Evolutionary conservation across 495 filamentous ascomycete species (phyloP).

Genomic region (Aspergillus nanangensis): DNA sequence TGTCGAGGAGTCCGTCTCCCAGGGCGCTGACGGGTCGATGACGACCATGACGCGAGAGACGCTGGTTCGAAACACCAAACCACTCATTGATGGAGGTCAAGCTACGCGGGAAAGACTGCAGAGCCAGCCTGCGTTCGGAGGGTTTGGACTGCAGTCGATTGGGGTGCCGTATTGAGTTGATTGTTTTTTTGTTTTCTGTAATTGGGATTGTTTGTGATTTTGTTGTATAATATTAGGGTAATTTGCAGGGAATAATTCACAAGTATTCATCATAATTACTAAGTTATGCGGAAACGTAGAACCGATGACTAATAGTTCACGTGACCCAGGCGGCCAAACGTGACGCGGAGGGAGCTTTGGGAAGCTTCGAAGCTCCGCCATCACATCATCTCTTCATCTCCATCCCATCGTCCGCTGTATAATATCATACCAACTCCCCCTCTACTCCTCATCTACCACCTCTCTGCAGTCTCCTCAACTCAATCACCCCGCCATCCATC

Average conservation of each 20-base stretch:
- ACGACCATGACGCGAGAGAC: neutral
- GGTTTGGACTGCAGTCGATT: neutral
- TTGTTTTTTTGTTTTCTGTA: neutral
- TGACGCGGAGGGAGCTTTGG: slow-evolving; percentile 41
- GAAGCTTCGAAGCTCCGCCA: slow-evolving; percentile 28
- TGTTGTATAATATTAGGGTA: neutral
- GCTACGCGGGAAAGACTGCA: neutral
- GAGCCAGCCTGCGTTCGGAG: neutral
- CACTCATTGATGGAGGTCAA: neutral
- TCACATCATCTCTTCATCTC: slow-evolving; percentile 13
- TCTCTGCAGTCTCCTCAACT: neutral
- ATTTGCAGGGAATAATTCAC: neutral
- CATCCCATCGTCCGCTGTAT: slow-evolving; percentile 4
- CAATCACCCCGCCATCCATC: slow-evolving; percentile 1
- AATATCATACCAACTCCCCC: neutral
- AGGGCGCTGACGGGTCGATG: neutral
- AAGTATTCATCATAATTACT: no score
- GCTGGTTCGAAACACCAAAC: neutral
- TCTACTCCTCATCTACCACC: neutral
- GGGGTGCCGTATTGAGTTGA: slow-evolving; percentile 6
- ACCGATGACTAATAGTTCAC: no score
- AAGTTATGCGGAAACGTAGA: no score
- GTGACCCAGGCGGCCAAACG: slow-evolving; percentile 41
- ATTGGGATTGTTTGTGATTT: neutral
- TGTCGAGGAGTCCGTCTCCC: neutral